phyloP scores from a whole-genome alignment of 805 yeast species.

The Groenewaldozyma tartarivorans region DNA sequence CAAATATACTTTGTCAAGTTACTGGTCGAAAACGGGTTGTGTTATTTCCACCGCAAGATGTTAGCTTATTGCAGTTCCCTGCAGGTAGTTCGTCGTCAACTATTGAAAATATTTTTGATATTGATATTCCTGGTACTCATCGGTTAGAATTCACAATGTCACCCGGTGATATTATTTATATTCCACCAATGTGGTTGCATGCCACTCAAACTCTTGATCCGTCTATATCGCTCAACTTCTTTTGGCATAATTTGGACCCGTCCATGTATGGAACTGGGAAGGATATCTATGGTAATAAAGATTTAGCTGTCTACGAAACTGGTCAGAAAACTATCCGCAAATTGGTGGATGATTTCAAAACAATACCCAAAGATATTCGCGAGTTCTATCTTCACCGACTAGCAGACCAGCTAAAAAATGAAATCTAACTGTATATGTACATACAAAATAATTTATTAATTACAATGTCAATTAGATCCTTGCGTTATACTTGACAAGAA shows the following conservation, averaged over 20 bases:
- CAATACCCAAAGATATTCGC: constrained; percentile 22
- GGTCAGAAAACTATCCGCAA: constrained; percentile 21
- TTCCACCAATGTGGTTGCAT: constrained; percentile 33
- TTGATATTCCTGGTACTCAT: constrained; percentile 8
- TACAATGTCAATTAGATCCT: background rate
- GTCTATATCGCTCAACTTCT: constrained; percentile 28
- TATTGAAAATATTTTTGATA: constrained; percentile 25
- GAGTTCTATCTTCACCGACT: constrained; percentile 25
- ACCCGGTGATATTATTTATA: constrained; percentile 30
- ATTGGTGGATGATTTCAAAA: constrained; percentile 19
- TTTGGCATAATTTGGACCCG: constrained; percentile 27
- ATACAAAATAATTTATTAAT: background rate
- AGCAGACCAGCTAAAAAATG: constrained; percentile 21
- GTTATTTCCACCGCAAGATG: constrained; percentile 29
- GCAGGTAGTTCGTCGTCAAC: constrained; percentile 27
- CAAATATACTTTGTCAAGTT: constrained; percentile 29
- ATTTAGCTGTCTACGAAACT: constrained; percentile 26
- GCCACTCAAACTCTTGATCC: constrained; percentile 26
- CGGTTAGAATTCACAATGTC: constrained; percentile 25
- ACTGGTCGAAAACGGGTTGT: constrained; percentile 26
- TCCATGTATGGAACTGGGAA: constrained; percentile 24
- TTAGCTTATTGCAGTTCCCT: constrained; percentile 22
- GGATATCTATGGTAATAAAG: constrained; percentile 31
- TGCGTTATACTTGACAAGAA: constrained; percentile 31
- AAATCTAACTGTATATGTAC: constrained; percentile 1